Conservation (phyloP, 257 asterid species). For the Mitragyna speciosa region DNA sequence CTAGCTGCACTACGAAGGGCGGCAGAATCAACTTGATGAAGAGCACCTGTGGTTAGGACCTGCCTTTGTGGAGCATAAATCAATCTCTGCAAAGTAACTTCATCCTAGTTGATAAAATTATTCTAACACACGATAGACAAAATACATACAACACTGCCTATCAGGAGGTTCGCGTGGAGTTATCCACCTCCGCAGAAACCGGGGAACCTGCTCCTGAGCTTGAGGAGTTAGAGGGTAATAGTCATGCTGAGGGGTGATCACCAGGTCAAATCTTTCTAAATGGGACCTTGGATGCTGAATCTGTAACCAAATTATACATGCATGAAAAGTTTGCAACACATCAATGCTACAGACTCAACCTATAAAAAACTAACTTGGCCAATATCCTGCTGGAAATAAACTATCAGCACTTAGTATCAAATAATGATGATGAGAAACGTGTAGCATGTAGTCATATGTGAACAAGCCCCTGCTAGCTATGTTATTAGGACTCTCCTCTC, state of each 20-base stretch:
- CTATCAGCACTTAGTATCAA: background rate
- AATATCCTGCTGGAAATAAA: background rate
- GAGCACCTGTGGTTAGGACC: conserved; percentile 94
- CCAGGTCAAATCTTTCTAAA: conserved; percentile 92
- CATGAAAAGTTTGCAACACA: background rate
- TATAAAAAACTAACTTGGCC: background rate
- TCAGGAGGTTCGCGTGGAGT: conserved; percentile 82
- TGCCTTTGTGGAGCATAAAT: conserved; percentile 10
- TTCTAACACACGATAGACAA: background rate
- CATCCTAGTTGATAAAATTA: background rate
- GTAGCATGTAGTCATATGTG: background rate
- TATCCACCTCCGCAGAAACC: conserved; percentile 79
- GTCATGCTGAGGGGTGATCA: conserved; percentile 89
- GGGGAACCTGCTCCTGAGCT: conserved; percentile 84
- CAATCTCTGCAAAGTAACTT: background rate
- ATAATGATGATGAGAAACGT: background rate
- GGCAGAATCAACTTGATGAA: conserved; percentile 86
- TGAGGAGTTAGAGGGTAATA: conserved; percentile 75
- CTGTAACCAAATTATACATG: conserved; percentile 44
- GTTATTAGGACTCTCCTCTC: too few relatives aligned
- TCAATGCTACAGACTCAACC: background rate
- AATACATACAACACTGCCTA: conserved; percentile 67
- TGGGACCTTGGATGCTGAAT: conserved; percentile 96
- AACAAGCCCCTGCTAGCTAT: background rate
- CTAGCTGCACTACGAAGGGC: conserved; percentile 78